Conservation (phyloP, 2,329 filamentous ascomycete genomes). For the Beauveria varroae region DNA sequence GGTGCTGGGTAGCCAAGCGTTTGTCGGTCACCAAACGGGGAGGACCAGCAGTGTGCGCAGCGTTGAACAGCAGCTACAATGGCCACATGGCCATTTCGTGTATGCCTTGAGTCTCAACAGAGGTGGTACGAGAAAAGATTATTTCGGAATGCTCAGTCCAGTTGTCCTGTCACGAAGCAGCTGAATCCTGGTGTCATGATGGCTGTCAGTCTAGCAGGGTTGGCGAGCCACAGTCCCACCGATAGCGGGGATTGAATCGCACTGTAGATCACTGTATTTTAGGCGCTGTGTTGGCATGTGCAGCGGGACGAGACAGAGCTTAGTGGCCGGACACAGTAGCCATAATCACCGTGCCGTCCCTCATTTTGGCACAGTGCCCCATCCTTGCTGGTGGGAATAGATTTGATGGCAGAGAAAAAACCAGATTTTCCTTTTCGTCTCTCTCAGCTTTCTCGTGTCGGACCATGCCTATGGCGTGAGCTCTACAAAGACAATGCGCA, state of each 20-base stretch:
- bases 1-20: not conserved
- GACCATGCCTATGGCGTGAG: conserved; percentile 17
- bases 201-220: not conserved
- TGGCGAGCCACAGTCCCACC: conserved; percentile 5
- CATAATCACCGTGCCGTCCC: not conserved
- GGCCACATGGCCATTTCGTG: conserved; percentile 14
- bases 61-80: not conserved
- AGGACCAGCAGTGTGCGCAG: not conserved
- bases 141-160: not conserved
- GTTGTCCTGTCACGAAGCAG: not conserved
- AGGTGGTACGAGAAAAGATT: not conserved
- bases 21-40: conserved; percentile 4
- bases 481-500: conserved; percentile 48
- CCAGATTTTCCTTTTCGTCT: conserved; percentile 16
- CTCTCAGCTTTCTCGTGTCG: conserved; percentile 16
- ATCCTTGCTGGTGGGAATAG: not conserved
- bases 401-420: conserved; percentile 7
- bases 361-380: not conserved
- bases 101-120: not conserved
- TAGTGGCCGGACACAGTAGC: not conserved
- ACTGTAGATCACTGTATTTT: conserved; percentile 10
- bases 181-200: not conserved
- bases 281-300: not conserved
- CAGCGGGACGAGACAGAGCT: not conserved
- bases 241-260: not conserved